Base-by-base conservation (phyloP, 768 basidiomycete species). In the Termitomyces sp. region DNA sequence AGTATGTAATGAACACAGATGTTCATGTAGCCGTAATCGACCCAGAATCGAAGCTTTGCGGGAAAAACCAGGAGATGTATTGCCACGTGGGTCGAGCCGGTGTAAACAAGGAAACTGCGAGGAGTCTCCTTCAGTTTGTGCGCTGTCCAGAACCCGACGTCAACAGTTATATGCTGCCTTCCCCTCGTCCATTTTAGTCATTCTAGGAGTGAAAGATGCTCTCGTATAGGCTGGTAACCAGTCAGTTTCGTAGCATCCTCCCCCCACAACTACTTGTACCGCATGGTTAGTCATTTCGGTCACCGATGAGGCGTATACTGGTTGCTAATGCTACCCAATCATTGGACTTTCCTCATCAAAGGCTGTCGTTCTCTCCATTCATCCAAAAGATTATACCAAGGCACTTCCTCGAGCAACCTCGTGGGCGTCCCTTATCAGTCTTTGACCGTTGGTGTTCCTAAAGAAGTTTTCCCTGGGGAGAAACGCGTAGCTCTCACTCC, bases 401-500 rank as follows among this genome's bases (percentile, higher is more conserved):
- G 62, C 28, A 59, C 70, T 36, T 63, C 67, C 35, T 60, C 70
- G 47, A 72, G 68, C 52, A 62, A 57, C 63, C 58, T 66, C 66
- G 54, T 73, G 63, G 75, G 78, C 26, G 69, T 72, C 26, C 86
- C 89, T 36, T 94, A 92, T 70, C 80, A 88, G 2, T 80, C 83
- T 20, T 75, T 94, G 38, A 83, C 80, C 8, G 78, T 94, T 56
- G 92, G 92, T 26, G 81, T 90, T 18, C 90, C 92, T 13, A 79
- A 79, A 54, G 92, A 94, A 72, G 78, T 80, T 44, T 92, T 82
- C 66, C 86, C 87, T 3, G 82, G 86, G 60, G 92, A 94, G 68
- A 80, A 86, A 50, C 84, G 92, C 53, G 91, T 94, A 45, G 81
- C 91, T 40, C 72, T 94, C 7, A 91, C 92, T 0, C 92, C 92